Base-by-base conservation (phyloP, 306 rosid species). In the Medicago arabica region DNA sequence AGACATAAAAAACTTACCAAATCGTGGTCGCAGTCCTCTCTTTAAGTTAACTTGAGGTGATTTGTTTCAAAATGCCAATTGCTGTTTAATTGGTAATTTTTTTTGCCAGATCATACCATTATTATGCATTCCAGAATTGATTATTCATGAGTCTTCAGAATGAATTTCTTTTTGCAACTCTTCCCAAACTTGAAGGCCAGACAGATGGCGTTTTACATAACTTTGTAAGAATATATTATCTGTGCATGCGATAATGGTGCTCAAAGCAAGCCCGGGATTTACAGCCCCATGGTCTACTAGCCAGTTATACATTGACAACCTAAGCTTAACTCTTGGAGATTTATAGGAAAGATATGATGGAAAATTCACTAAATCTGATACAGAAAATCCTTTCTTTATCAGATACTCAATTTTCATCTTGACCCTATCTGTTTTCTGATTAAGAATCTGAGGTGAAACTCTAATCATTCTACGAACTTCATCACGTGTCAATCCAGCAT, bases 271-370 rank as follows among this genome's bases (percentile, higher is more conserved):
- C 36, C 41, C 71, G 2, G 79, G 69, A 17, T 65, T 80, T 6
- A 63, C 85, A 21, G 21, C 60, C 70, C 90, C 90, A 51, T 86
- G 86, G 11, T 71, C 86, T 78, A 60, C 72, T 65, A 93, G 95
- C 98, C 98, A 90, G 55, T 85, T 82, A 74, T 87, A 91, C 91
- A 93, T 83, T 19, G 84, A 71, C 50, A 85, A 59, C 79, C 96
- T 87, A 65, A 81, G 88, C 78, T 87, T 82, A 63, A 89, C 90
- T 83, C 96, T 87, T 41, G 47, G 17, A 60, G 57, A 21, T 7
- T 81, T 76, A 68, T 81, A 93, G 61, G 75, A 41, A 72, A 91
- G 93, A 86, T 55, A 86, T 16, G 91, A 74, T 18, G 98, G 96
- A 73, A 87, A 93, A 70, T 2, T 43, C 76, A 71, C 75, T 55